Percentiles rank a stretch among this genome's conserved stretches.
These are phyloP conservation scores for Cutaneotrichosporon spelunceum DNA, from an alignment of 1,284 basidiomycete species.

Conservation along the genomic window DNA sequence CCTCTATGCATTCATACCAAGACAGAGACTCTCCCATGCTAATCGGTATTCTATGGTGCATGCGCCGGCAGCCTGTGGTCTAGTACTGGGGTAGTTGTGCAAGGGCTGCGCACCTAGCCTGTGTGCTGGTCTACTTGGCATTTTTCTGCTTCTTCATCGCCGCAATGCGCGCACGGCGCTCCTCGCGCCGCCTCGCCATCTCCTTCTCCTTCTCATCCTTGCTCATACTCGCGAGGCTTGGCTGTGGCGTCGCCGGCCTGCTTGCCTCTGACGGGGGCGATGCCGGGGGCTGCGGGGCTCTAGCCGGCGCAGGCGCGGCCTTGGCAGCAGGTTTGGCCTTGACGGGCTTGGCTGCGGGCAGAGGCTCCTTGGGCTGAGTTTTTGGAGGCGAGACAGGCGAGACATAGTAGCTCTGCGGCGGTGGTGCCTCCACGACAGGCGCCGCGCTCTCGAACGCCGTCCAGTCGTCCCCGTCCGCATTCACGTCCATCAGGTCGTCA, in stretches of 20 bases:
- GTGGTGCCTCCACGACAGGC: conserved; percentile 39
- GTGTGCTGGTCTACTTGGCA: too few relatives aligned
- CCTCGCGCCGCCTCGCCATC: conserved; percentile 82
- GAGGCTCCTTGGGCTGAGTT: conserved; percentile 2
- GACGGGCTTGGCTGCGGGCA: conserved; percentile 11
- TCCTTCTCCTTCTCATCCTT: conserved; percentile 87
- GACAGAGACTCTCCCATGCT: too few relatives aligned
- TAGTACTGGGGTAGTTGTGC: neutral
- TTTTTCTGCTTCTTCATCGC: conserved; percentile 50
- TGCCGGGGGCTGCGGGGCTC: conserved; percentile 14
- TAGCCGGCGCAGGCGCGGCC: neutral
- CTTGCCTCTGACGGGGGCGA: conserved; percentile 11
- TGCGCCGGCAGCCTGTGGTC: too few relatives aligned
- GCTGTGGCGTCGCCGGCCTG: conserved; percentile 19
- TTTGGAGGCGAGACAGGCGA: too few relatives aligned
- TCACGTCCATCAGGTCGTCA: conserved; percentile 79
- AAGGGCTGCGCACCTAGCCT: too few relatives aligned
- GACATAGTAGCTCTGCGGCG: conserved; percentile 40
- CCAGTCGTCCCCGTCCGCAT: conserved; percentile 81
- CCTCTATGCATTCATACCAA: neutral
- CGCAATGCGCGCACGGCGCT: conserved; percentile 62
- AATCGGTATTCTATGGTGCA: too few relatives aligned
- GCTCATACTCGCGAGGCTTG: conserved; percentile 56
- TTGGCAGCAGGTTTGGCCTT: conserved; percentile 1
- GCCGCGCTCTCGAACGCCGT: conserved; percentile 75